A percentile compares a stretch with the other conserved stretches of the same genome.
Evolutionary conservation across 768 basidiomycete genomes (phyloP).

Genomic region (Tremella yokohamensis): DNA sequence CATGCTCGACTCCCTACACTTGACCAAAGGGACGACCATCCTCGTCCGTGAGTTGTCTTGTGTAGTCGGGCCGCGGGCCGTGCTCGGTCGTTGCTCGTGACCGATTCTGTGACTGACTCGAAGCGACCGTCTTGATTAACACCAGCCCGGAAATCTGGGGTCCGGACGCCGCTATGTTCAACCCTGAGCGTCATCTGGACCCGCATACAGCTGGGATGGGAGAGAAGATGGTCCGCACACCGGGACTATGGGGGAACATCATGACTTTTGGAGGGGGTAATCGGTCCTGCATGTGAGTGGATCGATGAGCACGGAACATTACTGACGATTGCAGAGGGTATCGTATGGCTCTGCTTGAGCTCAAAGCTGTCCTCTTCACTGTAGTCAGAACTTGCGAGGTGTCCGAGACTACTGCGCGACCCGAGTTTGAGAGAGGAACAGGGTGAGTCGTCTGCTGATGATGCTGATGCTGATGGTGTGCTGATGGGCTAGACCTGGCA

Average conservation of each 20-base stretch:
- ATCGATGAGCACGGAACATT: not conserved
- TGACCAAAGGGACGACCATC: slow-evolving; percentile 30
- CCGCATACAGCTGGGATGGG: not conserved
- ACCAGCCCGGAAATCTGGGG: slow-evolving; percentile 29
- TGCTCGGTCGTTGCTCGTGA: no score
- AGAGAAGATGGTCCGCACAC: slow-evolving; percentile 1
- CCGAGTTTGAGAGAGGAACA: not conserved
- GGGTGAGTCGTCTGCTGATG: not conserved
- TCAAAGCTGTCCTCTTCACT: slow-evolving; percentile 37
- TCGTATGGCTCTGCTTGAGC: slow-evolving; percentile 36
- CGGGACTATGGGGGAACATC: slow-evolving; percentile 29
- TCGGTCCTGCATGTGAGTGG: slow-evolving; percentile 11
- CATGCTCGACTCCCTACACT: slow-evolving; percentile 20
- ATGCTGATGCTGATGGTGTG: no score
- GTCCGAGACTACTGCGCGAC: not conserved
- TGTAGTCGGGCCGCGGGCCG: no score
- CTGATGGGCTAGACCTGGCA: no score
- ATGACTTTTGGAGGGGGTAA: slow-evolving; percentile 33
- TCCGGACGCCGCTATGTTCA: slow-evolving; percentile 24
- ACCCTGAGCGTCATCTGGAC: slow-evolving; percentile 32
- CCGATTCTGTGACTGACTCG: no score
- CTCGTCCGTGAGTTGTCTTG: slow-evolving; percentile 26
- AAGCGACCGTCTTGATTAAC: slow-evolving; percentile 23
- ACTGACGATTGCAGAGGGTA: slow-evolving; percentile 22
- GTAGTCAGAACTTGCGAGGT: slow-evolving; percentile 22